phyloP scores from a whole-genome alignment of 805 yeast species.

The Yarrowia osloensis region DNA sequence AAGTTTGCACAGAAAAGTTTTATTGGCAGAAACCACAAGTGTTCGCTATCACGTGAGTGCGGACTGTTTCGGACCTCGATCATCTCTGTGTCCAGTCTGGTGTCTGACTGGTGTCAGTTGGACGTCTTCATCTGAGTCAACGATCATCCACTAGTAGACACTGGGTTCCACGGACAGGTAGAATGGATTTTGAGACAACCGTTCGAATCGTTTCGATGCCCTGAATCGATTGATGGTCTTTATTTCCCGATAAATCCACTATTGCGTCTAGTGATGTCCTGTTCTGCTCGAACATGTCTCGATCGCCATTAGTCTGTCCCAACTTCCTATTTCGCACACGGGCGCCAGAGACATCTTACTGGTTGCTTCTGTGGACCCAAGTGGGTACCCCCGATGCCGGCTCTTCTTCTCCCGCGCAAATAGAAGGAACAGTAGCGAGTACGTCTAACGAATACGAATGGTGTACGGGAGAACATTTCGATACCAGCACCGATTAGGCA shows the following conservation, averaged over 20 bases:
- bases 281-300: not conserved
- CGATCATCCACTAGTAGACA: not conserved
- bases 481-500: not conserved
- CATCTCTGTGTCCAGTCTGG: not conserved
- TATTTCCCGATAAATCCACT: too few species aligned
- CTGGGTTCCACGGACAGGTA: not conserved
- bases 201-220: not conserved
- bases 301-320: not conserved
- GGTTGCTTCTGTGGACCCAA: not conserved
- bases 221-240: not conserved
- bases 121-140: not conserved
- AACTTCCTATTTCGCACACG: not conserved
- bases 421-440: not conserved
- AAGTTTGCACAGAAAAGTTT: constrained; percentile 4
- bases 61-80: not conserved
- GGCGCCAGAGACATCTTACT: not conserved
- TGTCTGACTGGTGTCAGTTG: not conserved
- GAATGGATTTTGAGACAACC: not conserved
- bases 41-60: not conserved
- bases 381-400: not conserved
- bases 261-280: not conserved
- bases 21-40: not conserved
- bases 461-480: not conserved
- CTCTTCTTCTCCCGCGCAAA: not conserved
- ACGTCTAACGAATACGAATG: not conserved